Evolutionary conservation across 2,329 filamentous ascomycete genomes (phyloP), one percentile per base, ranked within the genome.

Genomic region (Dryadomyces quercus-mongolicae): DNA sequence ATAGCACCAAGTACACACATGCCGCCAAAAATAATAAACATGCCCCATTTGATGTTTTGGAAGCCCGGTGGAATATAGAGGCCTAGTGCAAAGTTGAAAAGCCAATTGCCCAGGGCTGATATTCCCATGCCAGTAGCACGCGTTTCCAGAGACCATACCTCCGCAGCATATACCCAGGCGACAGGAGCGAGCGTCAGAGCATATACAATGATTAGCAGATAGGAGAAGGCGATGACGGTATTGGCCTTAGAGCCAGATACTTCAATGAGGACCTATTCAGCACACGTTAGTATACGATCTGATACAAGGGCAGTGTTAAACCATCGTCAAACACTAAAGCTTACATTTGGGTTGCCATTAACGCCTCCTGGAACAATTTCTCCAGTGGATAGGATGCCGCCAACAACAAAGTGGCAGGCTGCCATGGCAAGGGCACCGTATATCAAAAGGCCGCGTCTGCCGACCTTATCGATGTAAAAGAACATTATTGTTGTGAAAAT

Each of bases 401-500:
- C 72, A 42, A 72, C 71, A 15, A 70, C 62, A 54, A 69, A 71
- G 56, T 73, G 72, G 44, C 44, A 46, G 18, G 44, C 44, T 9
- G 7, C 44, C 44, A 46, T 46, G n/a, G 44, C 44, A 6, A 46
- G 44, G 10, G 44, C 44, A 21, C 44, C 44, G 15, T 46, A 46
- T 12, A 46, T 22, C 18, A 46, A 21, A 47, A 70, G 63, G 55
- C 60, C 58, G 34, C 85, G 86, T 59, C 87, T 85, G 48, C 88
- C 88, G 81, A 84, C 87, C 54, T 75, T 73, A 60, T 92, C 87
- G 61, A 91, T 78, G 70, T 73, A 91, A 55, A 91, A 68, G 25
- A 92, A 75, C 1, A 86, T 86, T 0, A 85, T 84, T 2, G 91
- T 66, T 0, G 88, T 92, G 82, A 88, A 87, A 52, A 82, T 58